phyloP scores from a whole-genome alignment of 2,329 filamentous ascomycete genomes.

The Pseudocercospora macadamiae region DNA sequence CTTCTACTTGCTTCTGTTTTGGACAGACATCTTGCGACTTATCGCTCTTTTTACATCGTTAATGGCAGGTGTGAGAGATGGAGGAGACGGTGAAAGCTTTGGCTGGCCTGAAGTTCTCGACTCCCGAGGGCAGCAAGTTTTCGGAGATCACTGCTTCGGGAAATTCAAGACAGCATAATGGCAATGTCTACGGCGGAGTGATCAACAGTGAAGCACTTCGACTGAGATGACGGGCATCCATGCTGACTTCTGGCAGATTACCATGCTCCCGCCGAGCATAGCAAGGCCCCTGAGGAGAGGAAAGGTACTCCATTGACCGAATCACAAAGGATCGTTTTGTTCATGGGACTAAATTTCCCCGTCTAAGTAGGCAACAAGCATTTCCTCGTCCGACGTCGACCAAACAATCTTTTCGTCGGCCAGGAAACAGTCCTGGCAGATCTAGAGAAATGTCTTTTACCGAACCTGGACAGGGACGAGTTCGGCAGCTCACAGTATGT shows the following conservation, averaged over 20 bases:
- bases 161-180: neutral
- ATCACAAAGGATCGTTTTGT: neutral
- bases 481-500: neutral
- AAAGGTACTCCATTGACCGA: neutral
- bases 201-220: neutral
- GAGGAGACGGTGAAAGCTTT: neutral
- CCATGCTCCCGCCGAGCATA: neutral
- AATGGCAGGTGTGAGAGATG: neutral
- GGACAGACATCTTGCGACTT: neutral
- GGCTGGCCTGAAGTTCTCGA: neutral
- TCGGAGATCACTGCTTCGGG: neutral
- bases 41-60: neutral
- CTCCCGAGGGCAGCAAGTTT: neutral
- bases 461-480: neutral
- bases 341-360: no score
- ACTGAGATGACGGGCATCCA: no score
- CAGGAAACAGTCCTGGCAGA: constrained; percentile 1
- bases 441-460: neutral
- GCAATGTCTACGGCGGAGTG: neutral
- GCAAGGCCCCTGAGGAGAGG: neutral
- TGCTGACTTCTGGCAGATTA: neutral
- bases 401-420: neutral
- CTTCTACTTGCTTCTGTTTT: neutral
- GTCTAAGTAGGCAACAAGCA: constrained; percentile 4
- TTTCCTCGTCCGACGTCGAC: neutral